phyloP scores from a whole-genome alignment of 2,329 filamentous ascomycete genomes.

The Karstenula rhodostoma region DNA sequence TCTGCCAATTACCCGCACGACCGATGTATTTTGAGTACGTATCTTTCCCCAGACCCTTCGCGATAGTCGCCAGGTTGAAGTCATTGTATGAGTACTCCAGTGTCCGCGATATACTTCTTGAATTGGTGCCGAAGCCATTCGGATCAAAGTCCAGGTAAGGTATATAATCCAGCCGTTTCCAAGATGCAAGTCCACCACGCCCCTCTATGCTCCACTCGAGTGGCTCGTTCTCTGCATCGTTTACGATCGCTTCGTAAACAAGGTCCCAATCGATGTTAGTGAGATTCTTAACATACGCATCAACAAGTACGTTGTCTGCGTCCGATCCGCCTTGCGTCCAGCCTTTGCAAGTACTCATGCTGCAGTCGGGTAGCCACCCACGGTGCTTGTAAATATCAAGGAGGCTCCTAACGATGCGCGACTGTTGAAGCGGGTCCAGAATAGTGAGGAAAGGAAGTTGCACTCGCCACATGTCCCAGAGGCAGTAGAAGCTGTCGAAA shows the following conservation, averaged over 20 bases:
- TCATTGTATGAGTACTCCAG: constrained; percentile 55
- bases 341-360: constrained; percentile 78
- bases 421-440: constrained; percentile 69
- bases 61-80: constrained; percentile 69
- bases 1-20: constrained; percentile 71
- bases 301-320: constrained; percentile 74
- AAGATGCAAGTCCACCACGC: constrained; percentile 47
- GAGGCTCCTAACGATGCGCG: constrained; percentile 73
- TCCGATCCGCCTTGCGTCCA: constrained; percentile 80
- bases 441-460: constrained; percentile 73
- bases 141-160: constrained; percentile 53
- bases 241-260: constrained; percentile 49
- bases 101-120: constrained; percentile 51
- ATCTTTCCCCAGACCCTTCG: constrained; percentile 61
- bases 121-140: constrained; percentile 53
- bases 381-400: constrained; percentile 76
- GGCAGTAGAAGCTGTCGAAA: constrained; percentile 68
- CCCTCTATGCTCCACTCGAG: constrained; percentile 51
- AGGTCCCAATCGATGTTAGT: constrained; percentile 52
- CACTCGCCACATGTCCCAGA: constrained; percentile 58
- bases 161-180: constrained; percentile 49
- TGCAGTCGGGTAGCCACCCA: constrained; percentile 78
- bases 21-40: constrained; percentile 66
- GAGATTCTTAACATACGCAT: constrained; percentile 74
- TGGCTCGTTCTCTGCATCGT: constrained; percentile 50